Evolutionary conservation across 495 filamentous ascomycete genomes (phyloP).

Genomic region (Penicillium diatomitis): DNA sequence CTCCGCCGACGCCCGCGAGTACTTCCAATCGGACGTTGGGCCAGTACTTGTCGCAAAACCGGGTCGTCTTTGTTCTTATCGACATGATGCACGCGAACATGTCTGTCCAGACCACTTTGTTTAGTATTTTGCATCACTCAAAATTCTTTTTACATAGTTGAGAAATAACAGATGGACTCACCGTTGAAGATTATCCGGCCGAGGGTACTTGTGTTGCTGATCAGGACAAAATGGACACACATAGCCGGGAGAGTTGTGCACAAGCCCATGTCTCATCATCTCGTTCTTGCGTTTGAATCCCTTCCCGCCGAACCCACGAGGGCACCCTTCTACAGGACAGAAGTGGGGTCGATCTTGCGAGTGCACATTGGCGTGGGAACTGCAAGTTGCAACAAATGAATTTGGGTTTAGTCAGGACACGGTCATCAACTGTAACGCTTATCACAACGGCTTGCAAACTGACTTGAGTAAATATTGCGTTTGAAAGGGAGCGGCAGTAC

Average conservation of each 20-base stretch:
- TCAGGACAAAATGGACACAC: constrained; percentile 96
- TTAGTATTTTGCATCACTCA: not conserved
- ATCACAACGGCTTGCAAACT: constrained; percentile 10
- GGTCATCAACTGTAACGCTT: not conserved
- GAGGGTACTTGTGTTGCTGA: constrained; percentile 90
- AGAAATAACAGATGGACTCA: constrained; percentile 26
- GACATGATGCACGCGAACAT: constrained; percentile 79
- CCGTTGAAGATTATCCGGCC: constrained; percentile 97
- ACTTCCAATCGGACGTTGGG: constrained; percentile 77
- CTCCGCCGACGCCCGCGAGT: constrained; percentile 74
- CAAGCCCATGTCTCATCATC: constrained; percentile 95
- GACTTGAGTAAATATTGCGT: constrained; percentile 81
- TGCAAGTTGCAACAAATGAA: constrained; percentile 24
- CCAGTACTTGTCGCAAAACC: constrained; percentile 64
- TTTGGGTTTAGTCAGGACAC: not conserved
- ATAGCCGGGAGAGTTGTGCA: constrained; percentile 93
- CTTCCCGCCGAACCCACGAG: constrained; percentile 73
- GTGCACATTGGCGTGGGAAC: constrained; percentile 97
- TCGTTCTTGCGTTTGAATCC: constrained; percentile 99
- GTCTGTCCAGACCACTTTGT: constrained; percentile 37
- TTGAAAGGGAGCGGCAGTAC: constrained; percentile 79
- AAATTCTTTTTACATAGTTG: not conserved
- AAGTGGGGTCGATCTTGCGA: constrained; percentile 85
- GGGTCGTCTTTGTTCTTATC: constrained; percentile 85
- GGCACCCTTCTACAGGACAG: constrained; percentile 72